These are phyloP conservation scores for Lipomyces chichibuensis DNA, from an alignment of 805 yeast genomes.

Conservation along the genomic window DNA sequence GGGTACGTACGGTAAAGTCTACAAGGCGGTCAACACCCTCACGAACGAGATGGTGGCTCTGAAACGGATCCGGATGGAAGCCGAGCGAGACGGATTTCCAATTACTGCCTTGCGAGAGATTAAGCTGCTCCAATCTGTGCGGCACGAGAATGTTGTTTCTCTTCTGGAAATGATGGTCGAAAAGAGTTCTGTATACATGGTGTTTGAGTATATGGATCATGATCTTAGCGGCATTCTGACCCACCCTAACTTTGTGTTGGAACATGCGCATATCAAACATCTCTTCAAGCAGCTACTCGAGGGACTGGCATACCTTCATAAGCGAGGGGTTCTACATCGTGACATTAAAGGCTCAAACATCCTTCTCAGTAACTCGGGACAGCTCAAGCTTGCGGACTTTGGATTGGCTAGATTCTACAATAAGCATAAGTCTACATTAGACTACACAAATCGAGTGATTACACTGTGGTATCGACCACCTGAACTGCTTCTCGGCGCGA, in stretches of 20 bases:
- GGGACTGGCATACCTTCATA: constrained; percentile 83
- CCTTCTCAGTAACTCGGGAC: constrained; percentile 72
- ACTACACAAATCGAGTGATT: constrained; percentile 92
- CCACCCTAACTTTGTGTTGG: constrained; percentile 67
- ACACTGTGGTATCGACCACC: constrained; percentile 99
- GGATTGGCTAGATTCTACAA: constrained; percentile 71
- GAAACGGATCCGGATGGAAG: constrained; percentile 79
- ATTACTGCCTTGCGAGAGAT: constrained; percentile 94
- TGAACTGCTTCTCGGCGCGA: constrained; percentile 85
- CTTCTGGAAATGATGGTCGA: constrained; percentile 90
- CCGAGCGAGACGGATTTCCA: constrained; percentile 93
- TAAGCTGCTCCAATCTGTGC: constrained; percentile 76
- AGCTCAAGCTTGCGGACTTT: constrained; percentile 89
- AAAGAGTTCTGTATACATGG: constrained; percentile 72
- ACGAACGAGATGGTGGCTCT: constrained; percentile 81
- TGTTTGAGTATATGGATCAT: constrained; percentile 90
- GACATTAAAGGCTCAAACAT: constrained; percentile 98
- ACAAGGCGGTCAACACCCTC: constrained; percentile 73
- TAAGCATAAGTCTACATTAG: constrained; percentile 53
- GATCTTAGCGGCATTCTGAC: constrained; percentile 86
- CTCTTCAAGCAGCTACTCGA: constrained; percentile 74
- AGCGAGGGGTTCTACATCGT: constrained; percentile 66
- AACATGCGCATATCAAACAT: constrained; percentile 77
- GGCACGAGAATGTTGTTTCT: constrained; percentile 81
- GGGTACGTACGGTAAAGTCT: constrained; percentile 97